Percentiles rank a stretch among this genome's conserved stretches.
Conservation (phyloP, 2,329 filamentous ascomycete genomes). For the Calcarisporium arbuscula region DNA sequence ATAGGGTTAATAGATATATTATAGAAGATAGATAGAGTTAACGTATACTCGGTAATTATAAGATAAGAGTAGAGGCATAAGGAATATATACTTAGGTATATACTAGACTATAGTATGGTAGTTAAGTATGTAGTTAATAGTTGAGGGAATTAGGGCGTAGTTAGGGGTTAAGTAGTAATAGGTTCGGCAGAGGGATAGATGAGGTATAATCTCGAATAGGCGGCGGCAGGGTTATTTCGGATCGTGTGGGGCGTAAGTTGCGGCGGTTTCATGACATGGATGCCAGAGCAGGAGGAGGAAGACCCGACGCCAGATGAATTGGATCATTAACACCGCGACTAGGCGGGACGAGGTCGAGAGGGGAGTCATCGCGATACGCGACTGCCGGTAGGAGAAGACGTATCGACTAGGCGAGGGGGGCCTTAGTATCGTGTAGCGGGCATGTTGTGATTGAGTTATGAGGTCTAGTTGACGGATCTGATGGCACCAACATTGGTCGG, state of each 20-base stretch:
- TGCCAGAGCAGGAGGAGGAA: not conserved
- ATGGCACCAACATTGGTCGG: not conserved
- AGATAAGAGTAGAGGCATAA: too few relatives aligned
- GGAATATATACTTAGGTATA: too few relatives aligned
- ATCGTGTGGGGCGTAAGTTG: constrained; percentile 4
- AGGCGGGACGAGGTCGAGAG: constrained; percentile 10
- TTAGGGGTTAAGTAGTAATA: too few relatives aligned
- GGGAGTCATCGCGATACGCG: too few relatives aligned
- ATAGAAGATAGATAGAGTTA: too few relatives aligned
- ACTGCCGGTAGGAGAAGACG: constrained; percentile 2
- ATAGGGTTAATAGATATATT: too few relatives aligned
- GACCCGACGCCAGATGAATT: constrained; percentile 12
- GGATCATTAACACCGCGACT: constrained; percentile 7
- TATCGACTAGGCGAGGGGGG: constrained; percentile 7
- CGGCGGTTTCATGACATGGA: constrained; percentile 12
- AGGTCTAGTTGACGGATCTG: constrained; percentile 1
- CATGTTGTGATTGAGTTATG: constrained; percentile 4
- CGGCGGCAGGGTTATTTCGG: constrained; percentile 5
- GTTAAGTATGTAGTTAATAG: too few relatives aligned
- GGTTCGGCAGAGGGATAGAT: constrained; percentile 2
- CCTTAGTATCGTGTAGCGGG: constrained; percentile 1
- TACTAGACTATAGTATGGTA: too few relatives aligned
- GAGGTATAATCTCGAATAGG: constrained; percentile 2
- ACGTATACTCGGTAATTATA: too few relatives aligned
- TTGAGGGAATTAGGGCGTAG: too few relatives aligned